These are phyloP conservation scores for Trichoderma gracile DNA, from an alignment of 2,329 filamentous ascomycete genomes.

Conservation along the genomic window DNA sequence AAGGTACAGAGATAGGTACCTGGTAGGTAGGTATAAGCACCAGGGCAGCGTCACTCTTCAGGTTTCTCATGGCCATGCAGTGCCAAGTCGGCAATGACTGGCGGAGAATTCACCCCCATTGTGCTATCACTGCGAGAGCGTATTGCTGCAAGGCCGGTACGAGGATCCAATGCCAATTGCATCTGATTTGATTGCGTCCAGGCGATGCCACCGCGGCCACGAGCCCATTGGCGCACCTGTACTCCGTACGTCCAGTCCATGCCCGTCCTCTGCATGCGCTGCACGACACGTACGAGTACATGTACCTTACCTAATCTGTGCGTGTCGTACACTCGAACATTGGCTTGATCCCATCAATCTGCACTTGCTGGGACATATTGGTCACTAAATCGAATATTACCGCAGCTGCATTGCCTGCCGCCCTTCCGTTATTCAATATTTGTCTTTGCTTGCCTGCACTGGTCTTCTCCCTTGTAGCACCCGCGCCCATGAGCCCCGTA, in stretches of 20 bases:
- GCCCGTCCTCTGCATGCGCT: constrained; percentile 6
- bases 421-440: background rate
- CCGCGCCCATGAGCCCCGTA: background rate
- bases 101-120: background rate
- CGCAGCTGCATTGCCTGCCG: constrained; percentile 1
- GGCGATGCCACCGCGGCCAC: constrained; percentile 9
- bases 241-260: background rate
- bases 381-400: background rate
- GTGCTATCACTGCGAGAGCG: background rate
- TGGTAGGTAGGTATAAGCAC: background rate
- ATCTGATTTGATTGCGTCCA: background rate
- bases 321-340: background rate
- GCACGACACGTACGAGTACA: constrained; percentile 20
- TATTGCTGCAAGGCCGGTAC: background rate
- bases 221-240: constrained; percentile 10
- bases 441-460: background rate
- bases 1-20: too few species aligned
- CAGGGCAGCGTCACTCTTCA: too few species aligned
- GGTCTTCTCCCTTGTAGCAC: background rate
- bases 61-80: background rate
- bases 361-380: constrained; percentile 11
- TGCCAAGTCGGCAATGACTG: constrained; percentile 16
- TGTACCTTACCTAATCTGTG: background rate
- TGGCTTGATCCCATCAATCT: background rate
- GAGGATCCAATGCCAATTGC: background rate